Percentiles rank a stretch among this genome's conserved stretches.
phyloP scores from a whole-genome alignment of 164 flowering plant genomes.

The Vitis riparia region DNA sequence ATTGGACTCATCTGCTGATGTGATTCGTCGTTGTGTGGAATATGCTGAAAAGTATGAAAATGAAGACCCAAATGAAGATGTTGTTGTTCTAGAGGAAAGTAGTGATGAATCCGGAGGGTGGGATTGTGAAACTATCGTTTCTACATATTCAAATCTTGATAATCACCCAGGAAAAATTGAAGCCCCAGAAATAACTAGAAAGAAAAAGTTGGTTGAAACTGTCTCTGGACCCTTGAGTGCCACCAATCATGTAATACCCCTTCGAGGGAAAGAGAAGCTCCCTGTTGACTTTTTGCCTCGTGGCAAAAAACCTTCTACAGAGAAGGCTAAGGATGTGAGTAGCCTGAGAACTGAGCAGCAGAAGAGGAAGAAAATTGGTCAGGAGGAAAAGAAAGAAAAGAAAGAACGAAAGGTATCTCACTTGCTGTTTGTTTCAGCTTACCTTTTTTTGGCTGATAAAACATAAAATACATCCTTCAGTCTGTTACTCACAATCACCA shows the following conservation, averaged over 20 bases:
- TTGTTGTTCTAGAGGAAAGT: constrained; percentile 61
- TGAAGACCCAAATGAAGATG: constrained; percentile 42
- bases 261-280: constrained; percentile 76
- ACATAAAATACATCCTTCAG: too few relatives aligned
- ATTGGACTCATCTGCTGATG: constrained; percentile 49
- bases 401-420: constrained; percentile 83
- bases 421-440: not conserved
- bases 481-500: too few relatives aligned
- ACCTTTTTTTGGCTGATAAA: not conserved
- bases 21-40: constrained; percentile 62
- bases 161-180: constrained; percentile 90
- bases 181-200: constrained; percentile 57
- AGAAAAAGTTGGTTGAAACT: constrained; percentile 53
- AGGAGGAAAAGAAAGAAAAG: constrained; percentile 91
- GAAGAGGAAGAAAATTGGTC: constrained; percentile 53
- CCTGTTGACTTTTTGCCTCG: constrained; percentile 79
- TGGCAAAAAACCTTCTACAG: constrained; percentile 28
- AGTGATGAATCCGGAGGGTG: constrained; percentile 82
- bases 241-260: constrained; percentile 46
- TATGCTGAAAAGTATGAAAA: constrained; percentile 76
- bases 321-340: constrained; percentile 38
- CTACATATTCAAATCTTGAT: constrained; percentile 92
- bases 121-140: constrained; percentile 91
- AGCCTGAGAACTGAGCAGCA: constrained; percentile 25
- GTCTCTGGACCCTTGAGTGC: constrained; percentile 33